phyloP scores from a whole-genome alignment of 768 basidiomycete genomes.

The Rhodotorula babjevae region DNA sequence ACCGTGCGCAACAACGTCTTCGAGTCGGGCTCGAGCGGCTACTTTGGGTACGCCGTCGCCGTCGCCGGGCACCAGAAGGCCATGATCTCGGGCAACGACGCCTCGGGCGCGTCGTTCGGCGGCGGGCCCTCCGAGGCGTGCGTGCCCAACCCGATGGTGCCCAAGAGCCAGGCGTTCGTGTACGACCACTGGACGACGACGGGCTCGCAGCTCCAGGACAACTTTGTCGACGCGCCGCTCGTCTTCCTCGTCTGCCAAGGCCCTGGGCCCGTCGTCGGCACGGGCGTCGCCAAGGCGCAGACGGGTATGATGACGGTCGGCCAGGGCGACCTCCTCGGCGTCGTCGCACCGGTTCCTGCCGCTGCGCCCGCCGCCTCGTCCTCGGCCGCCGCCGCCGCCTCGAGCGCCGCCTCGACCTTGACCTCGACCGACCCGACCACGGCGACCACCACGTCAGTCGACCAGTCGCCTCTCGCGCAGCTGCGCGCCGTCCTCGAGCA shows the following conservation, averaged over 20 bases:
- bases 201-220: constrained; percentile 20
- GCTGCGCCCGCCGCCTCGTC: neutral
- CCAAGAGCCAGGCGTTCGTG: constrained; percentile 29
- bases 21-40: constrained; percentile 33
- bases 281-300: neutral
- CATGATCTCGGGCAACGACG: constrained; percentile 39
- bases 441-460: neutral
- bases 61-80: constrained; percentile 38
- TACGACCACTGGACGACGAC: constrained; percentile 32
- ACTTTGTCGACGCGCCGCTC: constrained; percentile 15
- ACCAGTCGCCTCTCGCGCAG: neutral
- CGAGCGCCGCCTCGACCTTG: neutral
- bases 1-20: constrained; percentile 42
- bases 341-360: neutral
- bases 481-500: neutral
- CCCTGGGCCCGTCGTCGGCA: constrained; percentile 8
- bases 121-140: constrained; percentile 25
- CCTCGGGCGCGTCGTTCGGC: constrained; percentile 35
- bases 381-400: neutral
- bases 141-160: constrained; percentile 7
- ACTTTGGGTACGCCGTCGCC: constrained; percentile 42
- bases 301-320: constrained; percentile 12
- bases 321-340: neutral
- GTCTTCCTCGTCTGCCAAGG: constrained; percentile 35
- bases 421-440: neutral